Conservation (phyloP, 164 flowering plant species). For the Annona cherimola region DNA sequence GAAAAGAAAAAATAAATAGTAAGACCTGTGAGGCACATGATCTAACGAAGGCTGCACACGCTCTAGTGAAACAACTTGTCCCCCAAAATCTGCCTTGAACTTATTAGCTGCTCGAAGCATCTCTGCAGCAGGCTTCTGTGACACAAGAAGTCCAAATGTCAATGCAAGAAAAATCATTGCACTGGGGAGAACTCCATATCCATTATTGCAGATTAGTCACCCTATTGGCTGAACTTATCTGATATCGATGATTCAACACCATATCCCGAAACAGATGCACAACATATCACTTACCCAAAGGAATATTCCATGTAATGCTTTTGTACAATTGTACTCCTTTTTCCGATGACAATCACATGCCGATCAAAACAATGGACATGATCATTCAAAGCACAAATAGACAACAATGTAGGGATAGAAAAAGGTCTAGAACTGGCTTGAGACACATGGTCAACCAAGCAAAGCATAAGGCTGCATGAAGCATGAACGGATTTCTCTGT, state of each 20-base stretch:
- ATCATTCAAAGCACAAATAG: not conserved
- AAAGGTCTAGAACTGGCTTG: not conserved
- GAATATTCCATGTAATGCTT: not conserved
- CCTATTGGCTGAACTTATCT: not conserved
- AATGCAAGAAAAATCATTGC: not conserved
- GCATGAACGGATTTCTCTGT: too few relatives aligned
- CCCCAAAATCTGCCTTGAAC: slow-evolving; percentile 95
- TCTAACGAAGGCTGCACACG: slow-evolving; percentile 94
- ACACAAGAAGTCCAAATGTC: not conserved
- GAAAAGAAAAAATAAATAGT: not conserved
- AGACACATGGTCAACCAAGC: not conserved
- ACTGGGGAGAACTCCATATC: not conserved
- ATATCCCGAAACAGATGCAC: not conserved
- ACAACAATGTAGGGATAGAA: not conserved
- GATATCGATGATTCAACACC: not conserved
- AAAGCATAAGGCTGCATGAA: too few relatives aligned
- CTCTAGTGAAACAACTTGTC: slow-evolving; percentile 79
- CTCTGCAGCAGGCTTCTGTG: slow-evolving; percentile 80
- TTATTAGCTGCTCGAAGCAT: slow-evolving; percentile 83
- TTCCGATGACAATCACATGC: not conserved
- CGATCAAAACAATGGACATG: not conserved
- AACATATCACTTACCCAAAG: not conserved
- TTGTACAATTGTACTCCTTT: not conserved
- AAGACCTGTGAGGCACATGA: slow-evolving; percentile 96
- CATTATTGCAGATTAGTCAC: not conserved